A percentile compares a stretch with the other conserved stretches of the same genome.
Evolutionary conservation across 192 early-diverging fungal species (phyloP).

Genomic region (Umbelopsis sp.): DNA sequence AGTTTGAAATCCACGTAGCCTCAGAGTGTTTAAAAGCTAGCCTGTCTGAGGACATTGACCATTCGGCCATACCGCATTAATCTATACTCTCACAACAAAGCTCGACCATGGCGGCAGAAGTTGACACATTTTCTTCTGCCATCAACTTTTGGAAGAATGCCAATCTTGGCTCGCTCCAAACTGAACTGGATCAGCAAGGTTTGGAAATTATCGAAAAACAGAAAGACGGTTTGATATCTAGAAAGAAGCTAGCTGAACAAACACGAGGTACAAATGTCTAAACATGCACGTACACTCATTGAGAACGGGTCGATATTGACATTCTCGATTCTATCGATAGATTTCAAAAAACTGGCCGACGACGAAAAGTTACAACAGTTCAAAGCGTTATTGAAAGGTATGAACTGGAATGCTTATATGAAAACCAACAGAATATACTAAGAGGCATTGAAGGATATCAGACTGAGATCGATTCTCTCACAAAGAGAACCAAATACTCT

Average conservation of each 20-base stretch:
- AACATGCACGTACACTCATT: not conserved
- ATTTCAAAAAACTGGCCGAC: slow-evolving; percentile 79
- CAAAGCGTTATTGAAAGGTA: slow-evolving; percentile 74
- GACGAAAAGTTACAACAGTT: slow-evolving; percentile 79
- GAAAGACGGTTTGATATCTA: slow-evolving; percentile 70
- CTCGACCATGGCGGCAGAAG: slow-evolving; percentile 22
- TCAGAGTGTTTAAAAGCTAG: too few relatives aligned
- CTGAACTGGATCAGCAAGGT: slow-evolving; percentile 75
- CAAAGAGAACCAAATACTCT: slow-evolving; percentile 81
- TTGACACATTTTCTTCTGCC: slow-evolving; percentile 33
- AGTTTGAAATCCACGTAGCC: too few relatives aligned
- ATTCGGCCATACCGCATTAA: too few relatives aligned
- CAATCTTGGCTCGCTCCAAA: slow-evolving; percentile 69
- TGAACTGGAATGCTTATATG: not conserved
- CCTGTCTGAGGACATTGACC: too few relatives aligned
- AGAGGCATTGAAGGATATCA: slow-evolving; percentile 68
- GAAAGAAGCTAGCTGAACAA: slow-evolving; percentile 85
- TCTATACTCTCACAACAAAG: not conserved
- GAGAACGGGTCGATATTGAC: not conserved
- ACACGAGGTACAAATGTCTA: slow-evolving; percentile 67
- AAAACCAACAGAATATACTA: not conserved
- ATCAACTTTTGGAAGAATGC: slow-evolving; percentile 51
- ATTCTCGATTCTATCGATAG: slow-evolving; percentile 39
- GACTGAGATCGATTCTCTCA: slow-evolving; percentile 88
- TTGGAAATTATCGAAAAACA: slow-evolving; percentile 85